These are phyloP conservation scores for Acanthamoeba sp. DNA, from an alignment of 208 protist species.

Conservation along the genomic window DNA sequence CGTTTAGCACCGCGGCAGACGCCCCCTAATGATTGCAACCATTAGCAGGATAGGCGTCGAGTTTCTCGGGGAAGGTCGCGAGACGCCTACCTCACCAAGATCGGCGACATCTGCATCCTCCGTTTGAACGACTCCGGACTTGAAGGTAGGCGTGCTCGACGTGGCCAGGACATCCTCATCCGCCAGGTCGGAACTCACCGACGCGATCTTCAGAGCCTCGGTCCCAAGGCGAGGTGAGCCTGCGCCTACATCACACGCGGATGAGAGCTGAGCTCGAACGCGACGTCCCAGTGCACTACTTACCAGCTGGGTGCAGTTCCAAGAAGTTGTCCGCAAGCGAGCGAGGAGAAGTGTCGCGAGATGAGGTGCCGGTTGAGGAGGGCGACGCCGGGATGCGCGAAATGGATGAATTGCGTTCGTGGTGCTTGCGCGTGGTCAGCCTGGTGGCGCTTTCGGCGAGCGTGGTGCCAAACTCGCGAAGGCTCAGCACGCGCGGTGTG, in stretches of 20 bases:
- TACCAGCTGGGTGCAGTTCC: no score
- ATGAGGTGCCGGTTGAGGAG: not conserved
- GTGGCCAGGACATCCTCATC: no score
- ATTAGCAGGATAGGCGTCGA: not conserved
- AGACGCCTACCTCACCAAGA: no score
- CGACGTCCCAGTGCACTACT: no score
- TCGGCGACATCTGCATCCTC: not conserved
- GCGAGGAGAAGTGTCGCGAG: not conserved
- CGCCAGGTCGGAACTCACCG: not conserved
- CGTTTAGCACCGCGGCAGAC: not conserved
- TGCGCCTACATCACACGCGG: not conserved
- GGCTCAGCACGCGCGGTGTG: not conserved
- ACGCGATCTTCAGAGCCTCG: not conserved
- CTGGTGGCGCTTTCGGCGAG: not conserved
- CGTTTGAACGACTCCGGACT: not conserved
- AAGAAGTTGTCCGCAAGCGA: not conserved
- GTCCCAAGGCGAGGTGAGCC: not conserved
- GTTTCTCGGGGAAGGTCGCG: no score
- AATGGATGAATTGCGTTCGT: not conserved
- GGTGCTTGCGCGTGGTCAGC: conserved; percentile 11
- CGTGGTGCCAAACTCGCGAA: not conserved
- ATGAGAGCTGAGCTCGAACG: no score
- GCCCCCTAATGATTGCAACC: not conserved
- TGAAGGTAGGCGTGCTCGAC: no score
- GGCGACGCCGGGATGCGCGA: no score